Evolutionary conservation across 208 protist species (phyloP), one percentile per base, ranked within the genome.

Genomic region (Novymonas esmeraldas): DNA sequence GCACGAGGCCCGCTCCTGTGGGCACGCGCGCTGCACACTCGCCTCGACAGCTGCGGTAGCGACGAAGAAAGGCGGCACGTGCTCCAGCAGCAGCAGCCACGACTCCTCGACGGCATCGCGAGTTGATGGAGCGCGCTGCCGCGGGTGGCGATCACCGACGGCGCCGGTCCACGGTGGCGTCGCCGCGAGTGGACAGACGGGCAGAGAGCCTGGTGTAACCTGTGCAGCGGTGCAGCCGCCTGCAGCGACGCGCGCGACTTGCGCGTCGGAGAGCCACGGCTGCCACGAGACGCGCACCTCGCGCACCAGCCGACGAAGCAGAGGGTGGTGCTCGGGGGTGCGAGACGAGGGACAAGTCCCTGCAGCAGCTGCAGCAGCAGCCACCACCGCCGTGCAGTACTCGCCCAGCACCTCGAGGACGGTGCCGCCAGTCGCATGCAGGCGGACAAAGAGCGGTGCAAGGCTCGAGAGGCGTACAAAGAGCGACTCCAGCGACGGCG

Each of bases 211-310:
- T n/a, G n/a, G n/a, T n/a, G n/a, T n/a, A n/a, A n/a, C n/a, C n/a
- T n/a, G n/a, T n/a, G n/a, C n/a, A n/a, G n/a, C n/a, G n/a, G n/a
- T n/a, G n/a, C n/a, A 48, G 18, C 3, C 28, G 36, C 1, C 26
- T 3, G 60, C 36, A 33, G 59, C 34, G 14, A 55, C 51, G 9
- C 61, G 44, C 22, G 48, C 29, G 18, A 24, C 48, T 18, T 64
- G 61, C 0, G 42, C 24, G 0, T 41, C 1, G 10, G 36, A 42
- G 11, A 75, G 42, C 69, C 69, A 68, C 44, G 61, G 69, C 41
- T 64, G 60, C 69, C 59, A 75, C 29, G 69, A 57, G 3, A 75
- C 69, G 38, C 26, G 36, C 28, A 44, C 46, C 29, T 69, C 6
- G 5, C 54, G 34, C 36, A 75, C 13, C 20, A 68, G 7, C 0